Conservation (phyloP, 208 protist genomes). For the Acanthamoeba rhysodes region DNA sequence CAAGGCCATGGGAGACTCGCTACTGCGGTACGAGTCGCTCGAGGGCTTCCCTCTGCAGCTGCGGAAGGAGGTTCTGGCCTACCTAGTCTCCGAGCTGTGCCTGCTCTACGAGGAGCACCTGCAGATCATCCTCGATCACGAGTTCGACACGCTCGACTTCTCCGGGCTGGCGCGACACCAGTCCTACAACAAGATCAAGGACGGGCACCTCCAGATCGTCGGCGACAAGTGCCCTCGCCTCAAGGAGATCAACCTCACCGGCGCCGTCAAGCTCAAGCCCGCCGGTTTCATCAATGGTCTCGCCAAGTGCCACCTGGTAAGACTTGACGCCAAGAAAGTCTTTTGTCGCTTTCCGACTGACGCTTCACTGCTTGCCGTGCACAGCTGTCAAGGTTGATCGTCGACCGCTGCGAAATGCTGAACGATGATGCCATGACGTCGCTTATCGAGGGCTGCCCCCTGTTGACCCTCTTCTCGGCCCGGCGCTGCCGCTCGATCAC, state of each 20-base stretch:
- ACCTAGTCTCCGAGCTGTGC: neutral
- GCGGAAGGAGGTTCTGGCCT: neutral
- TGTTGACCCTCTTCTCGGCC: constrained; percentile 21
- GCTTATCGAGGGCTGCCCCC: constrained; percentile 15
- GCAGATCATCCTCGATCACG: neutral
- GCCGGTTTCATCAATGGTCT: neutral
- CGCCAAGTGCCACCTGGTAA: neutral
- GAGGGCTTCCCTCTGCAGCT: constrained; percentile 48
- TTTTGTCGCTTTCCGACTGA: no score
- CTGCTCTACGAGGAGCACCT: constrained; percentile 46
- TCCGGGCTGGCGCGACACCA: neutral
- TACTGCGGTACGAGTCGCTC: constrained; percentile 55
- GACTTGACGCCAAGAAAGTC: no score
- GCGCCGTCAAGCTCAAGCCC: neutral
- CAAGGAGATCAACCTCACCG: constrained; percentile 7
- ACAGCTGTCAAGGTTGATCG: neutral
- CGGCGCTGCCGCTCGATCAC: neutral
- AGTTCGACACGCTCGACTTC: constrained; percentile 12
- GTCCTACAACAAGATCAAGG: neutral
- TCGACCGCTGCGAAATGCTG: neutral
- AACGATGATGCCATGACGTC: constrained; percentile 34
- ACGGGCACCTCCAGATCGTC: neutral
- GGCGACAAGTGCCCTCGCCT: constrained; percentile 38
- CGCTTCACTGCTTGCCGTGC: neutral
- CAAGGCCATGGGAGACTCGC: constrained; percentile 32